Evolutionary conservation across 2,329 filamentous ascomycete species (phyloP), one percentile per base, ranked within the genome.

Genomic region (Fonsecaea nubica): DNA sequence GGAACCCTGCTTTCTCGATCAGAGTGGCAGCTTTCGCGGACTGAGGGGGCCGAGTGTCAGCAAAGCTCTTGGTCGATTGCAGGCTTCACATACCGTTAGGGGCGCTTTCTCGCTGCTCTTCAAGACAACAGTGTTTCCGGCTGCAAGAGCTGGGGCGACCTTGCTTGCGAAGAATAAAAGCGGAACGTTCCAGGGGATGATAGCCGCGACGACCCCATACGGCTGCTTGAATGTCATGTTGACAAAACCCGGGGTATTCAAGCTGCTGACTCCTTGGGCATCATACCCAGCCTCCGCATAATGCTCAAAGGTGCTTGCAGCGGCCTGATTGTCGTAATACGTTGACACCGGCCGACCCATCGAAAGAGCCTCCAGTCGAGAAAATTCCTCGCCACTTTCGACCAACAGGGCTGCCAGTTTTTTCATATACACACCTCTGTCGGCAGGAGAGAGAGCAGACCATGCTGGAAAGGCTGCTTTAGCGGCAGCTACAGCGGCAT

Each of bases 1-100:
- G 91, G 74, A 93, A 93, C 0, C 91, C 91, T 5, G 89, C 90
- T 73, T 92, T 84, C 69, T 86, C 86, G 69, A 92, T 83, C 30
- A 93, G 81, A 3, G 84, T 86, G 0, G 85, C 90, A 1, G 93
- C 80, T n/a, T 74, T 71, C 18, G 74, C 69, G n/a, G 75, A 79
- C 76, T 79, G 36, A 36, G n/a, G 6, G 6, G 25, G 18, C 18
- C 18, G 8, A 36, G 33, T 55, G 69, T 85, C 84, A 1, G 85
- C 85, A 59, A 90, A 75, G 74, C 1, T 90, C 76, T 48, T 90
- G 83, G 2, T 45, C 9, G 15, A n/a, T 3, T 45, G 40, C 7
- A 18, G 40, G 40, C 6, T 10, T 25, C n/a, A 42, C 55, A 89
- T 76, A 70, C 68, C 6, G 70, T 71, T 56, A 73, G 42, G 6